Percentiles rank a stretch among this genome's conserved stretches.
Conservation (phyloP, 345 rosid genomes). For the Pugionium dolabratum region DNA sequence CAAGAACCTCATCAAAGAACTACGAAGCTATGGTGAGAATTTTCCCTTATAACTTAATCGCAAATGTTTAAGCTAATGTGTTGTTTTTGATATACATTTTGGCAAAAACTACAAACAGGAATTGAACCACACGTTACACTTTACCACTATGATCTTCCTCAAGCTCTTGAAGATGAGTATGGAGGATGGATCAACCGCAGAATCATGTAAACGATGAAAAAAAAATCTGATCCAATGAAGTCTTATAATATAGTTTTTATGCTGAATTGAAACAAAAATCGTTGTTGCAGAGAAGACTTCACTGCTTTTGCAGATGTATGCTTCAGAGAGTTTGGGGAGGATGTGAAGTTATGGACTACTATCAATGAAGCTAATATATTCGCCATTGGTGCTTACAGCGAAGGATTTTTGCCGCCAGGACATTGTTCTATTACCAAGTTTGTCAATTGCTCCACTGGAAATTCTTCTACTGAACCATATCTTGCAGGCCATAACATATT, state of each 20-base stretch:
- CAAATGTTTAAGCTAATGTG: neutral
- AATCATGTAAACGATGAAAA: constrained; percentile 47
- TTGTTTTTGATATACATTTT: neutral
- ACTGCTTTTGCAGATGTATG: constrained; percentile 72
- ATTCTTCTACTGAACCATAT: constrained; percentile 75
- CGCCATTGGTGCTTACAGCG: constrained; percentile 42
- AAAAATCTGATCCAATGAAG: neutral
- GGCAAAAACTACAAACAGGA: constrained; percentile 41
- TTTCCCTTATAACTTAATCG: neutral
- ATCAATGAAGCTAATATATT: constrained; percentile 65
- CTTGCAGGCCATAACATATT: constrained; percentile 61
- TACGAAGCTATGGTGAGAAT: constrained; percentile 45
- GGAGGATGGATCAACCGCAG: constrained; percentile 66
- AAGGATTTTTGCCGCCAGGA: constrained; percentile 42
- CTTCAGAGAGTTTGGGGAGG: constrained; percentile 73
- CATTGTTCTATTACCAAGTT: constrained; percentile 47
- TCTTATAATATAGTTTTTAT: neutral
- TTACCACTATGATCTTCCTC: constrained; percentile 63
- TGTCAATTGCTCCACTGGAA: constrained; percentile 44
- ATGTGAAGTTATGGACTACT: constrained; percentile 67
- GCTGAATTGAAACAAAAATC: neutral
- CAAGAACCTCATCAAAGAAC: constrained; percentile 61
- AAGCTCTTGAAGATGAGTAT: constrained; percentile 71
- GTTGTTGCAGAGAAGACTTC: constrained; percentile 68
- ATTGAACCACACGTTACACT: constrained; percentile 66